These are phyloP conservation scores for Kingdonia uniflora DNA, from an alignment of 164 flowering plant genomes.

Conservation along the genomic window DNA sequence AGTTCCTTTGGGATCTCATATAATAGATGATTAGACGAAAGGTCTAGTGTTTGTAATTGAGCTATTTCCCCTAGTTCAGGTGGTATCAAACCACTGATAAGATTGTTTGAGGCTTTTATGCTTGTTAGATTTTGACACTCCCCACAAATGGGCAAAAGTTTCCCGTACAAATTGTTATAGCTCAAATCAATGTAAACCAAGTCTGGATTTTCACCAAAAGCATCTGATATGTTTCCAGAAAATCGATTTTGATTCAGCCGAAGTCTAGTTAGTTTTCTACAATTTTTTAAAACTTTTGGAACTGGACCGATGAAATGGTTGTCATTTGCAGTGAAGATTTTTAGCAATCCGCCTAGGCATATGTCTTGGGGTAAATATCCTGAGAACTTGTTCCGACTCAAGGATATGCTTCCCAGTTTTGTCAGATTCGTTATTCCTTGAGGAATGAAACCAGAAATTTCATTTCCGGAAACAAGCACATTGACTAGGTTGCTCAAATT, in stretches of 20 bases:
- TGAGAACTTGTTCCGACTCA: background rate
- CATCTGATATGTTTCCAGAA: slow-evolving; percentile 1
- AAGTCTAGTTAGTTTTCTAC: background rate
- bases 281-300: background rate
- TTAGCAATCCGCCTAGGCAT: background rate
- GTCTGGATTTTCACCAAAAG: background rate
- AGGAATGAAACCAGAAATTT: slow-evolving; percentile 7
- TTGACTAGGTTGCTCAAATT: slow-evolving; percentile 8
- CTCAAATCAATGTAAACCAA: background rate
- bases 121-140: background rate
- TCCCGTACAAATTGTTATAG: no score
- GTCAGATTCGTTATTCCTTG: slow-evolving; percentile 1
- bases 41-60: background rate
- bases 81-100: background rate
- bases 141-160: background rate
- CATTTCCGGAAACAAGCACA: background rate
- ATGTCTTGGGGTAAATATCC: background rate
- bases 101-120: background rate
- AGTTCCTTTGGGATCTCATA: background rate
- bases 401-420: slow-evolving; percentile 5
- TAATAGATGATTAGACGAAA: background rate
- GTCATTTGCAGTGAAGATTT: background rate
- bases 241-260: background rate
- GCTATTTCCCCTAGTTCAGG: background rate
- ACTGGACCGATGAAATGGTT: slow-evolving; percentile 5